A percentile compares a stretch with the other conserved stretches of the same genome.
Conservation (phyloP, 164 flowering plant species). For the Litsea cubeba region DNA sequence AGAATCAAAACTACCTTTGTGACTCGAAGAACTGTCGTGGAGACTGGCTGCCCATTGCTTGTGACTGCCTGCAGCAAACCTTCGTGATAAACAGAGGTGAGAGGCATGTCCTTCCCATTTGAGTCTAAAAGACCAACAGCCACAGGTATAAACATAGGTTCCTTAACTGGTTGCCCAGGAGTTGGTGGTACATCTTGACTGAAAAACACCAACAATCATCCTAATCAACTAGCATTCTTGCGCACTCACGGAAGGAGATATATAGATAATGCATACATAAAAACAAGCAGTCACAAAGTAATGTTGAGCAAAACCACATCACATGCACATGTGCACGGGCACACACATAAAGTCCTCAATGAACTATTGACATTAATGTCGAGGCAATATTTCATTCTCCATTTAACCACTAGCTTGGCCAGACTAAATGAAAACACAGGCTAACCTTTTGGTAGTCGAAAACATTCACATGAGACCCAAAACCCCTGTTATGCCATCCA, state of each 20-base stretch:
- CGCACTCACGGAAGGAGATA: background rate
- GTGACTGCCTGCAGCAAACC: conserved; percentile 50
- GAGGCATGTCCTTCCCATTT: conserved; percentile 73
- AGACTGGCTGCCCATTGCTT: conserved; percentile 39
- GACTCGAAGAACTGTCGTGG: conserved; percentile 64
- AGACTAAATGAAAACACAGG: too few relatives aligned
- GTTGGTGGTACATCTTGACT: conserved; percentile 94
- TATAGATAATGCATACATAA: background rate
- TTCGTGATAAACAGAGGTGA: conserved; percentile 61
- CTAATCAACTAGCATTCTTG: background rate
- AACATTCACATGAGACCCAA: too few relatives aligned
- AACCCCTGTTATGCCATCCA: too few relatives aligned
- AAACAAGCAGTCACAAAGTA: background rate
- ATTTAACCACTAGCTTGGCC: too few relatives aligned
- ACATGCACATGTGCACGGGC: too few relatives aligned
- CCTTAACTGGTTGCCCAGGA: conserved; percentile 84
- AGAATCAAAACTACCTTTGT: conserved; percentile 58
- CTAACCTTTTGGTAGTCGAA: too few relatives aligned
- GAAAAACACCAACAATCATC: conserved; percentile 10
- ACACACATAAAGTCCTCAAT: too few relatives aligned
- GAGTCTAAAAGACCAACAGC: conserved; percentile 79
- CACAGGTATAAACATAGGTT: conserved; percentile 93
- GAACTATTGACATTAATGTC: too few relatives aligned
- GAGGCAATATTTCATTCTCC: too few relatives aligned
- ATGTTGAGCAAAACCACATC: background rate